phyloP scores from a whole-genome alignment of 495 filamentous ascomycete species.

The Tuber aestivum region DNA sequence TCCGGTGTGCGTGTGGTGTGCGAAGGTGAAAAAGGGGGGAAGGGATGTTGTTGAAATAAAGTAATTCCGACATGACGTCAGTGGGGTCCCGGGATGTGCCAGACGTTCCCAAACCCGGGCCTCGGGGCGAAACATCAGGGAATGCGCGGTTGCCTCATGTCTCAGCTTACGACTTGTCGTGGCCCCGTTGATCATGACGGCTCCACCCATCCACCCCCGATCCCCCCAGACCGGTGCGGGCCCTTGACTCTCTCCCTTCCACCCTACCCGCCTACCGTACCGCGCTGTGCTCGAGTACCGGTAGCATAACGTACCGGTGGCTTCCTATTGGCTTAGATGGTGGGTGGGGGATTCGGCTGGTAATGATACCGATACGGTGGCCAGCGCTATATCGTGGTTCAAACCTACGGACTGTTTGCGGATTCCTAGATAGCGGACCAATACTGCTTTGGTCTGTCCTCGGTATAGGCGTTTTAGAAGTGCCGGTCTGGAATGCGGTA shows the following conservation, averaged over 20 bases:
- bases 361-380: neutral
- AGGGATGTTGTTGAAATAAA: neutral
- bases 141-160: neutral
- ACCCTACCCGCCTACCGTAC: too few relatives aligned
- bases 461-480: too few relatives aligned
- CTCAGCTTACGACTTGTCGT: neutral
- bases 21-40: neutral
- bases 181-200: neutral
- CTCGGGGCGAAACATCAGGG: neutral
- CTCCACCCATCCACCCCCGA: too few relatives aligned
- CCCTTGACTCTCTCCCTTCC: neutral
- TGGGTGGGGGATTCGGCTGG: neutral
- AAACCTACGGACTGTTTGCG: neutral
- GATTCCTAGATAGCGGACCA: neutral
- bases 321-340: neutral
- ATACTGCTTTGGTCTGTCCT: neutral
- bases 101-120: neutral
- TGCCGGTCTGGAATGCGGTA: too few relatives aligned
- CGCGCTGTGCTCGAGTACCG: too few relatives aligned
- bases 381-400: neutral
- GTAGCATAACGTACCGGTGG: neutral
- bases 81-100: neutral
- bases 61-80: neutral
- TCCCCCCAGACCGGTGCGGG: neutral
- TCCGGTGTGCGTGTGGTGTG: neutral